Percentiles rank a stretch among this genome's conserved stretches.
Evolutionary conservation across 2,329 filamentous ascomycete genomes (phyloP).

Genomic region (Chalaropsis thielavioides): DNA sequence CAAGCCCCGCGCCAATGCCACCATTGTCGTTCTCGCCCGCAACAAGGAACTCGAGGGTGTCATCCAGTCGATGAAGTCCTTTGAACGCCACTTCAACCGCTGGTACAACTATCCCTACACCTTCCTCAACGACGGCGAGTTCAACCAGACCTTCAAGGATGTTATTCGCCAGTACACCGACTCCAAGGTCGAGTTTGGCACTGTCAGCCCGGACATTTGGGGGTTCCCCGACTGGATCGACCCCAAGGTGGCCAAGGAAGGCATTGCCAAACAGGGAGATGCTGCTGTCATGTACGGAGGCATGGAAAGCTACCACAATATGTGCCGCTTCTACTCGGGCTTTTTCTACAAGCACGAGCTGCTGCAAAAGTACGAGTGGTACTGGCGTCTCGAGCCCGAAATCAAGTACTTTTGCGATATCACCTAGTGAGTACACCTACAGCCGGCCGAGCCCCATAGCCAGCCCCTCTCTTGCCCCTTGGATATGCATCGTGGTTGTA

Average conservation of each 20-base stretch:
- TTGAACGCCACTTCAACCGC: conserved; percentile 96
- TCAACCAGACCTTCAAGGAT: conserved; percentile 87
- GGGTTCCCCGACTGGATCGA: conserved; percentile 96
- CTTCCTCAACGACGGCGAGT: conserved; percentile 94
- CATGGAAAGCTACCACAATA: conserved; percentile 96
- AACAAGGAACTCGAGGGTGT: conserved; percentile 96
- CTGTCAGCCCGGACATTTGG: conserved; percentile 84
- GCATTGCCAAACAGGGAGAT: conserved; percentile 92
- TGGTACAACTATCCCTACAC: conserved; percentile 99
- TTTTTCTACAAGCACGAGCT: conserved; percentile 97
- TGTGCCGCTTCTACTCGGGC: conserved; percentile 99
- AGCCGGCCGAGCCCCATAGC: not conserved
- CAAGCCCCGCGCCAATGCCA: conserved; percentile 75
- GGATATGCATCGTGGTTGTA: too few relatives aligned
- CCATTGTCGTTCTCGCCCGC: conserved; percentile 85
- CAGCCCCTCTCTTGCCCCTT: not conserved
- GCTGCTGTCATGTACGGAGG: conserved; percentile 98
- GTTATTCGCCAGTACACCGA: conserved; percentile 84
- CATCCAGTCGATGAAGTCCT: conserved; percentile 90
- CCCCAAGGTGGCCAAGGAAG: conserved; percentile 82
- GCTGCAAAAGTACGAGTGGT: conserved; percentile 96
- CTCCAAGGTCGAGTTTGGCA: conserved; percentile 76
- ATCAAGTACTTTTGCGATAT: conserved; percentile 99
- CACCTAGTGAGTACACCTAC: conserved; percentile 54
- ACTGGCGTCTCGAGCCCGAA: conserved; percentile 97